These are phyloP conservation scores for Torrubiellomyces zombiae DNA, from an alignment of 2,329 filamentous ascomycete genomes.

Conservation along the genomic window DNA sequence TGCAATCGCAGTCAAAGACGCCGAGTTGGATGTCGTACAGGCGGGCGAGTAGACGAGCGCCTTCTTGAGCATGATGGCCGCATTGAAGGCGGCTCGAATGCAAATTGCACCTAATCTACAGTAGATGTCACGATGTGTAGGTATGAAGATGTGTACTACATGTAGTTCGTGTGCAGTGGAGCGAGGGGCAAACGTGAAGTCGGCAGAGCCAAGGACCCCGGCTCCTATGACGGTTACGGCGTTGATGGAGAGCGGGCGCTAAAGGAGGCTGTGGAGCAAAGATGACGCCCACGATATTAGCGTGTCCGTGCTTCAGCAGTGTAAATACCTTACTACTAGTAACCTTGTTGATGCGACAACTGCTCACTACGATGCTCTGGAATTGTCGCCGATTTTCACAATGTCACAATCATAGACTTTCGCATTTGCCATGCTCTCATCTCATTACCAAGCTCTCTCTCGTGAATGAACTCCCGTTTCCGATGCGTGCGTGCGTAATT, in stretches of 20 bases:
- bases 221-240: too few relatives aligned
- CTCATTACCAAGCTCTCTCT: too few relatives aligned
- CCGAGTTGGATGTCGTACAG: background rate
- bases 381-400: too few relatives aligned
- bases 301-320: conserved; percentile 2
- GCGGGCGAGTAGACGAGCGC: background rate
- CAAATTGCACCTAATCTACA: conserved; percentile 1
- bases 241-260: too few relatives aligned
- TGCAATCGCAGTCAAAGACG: background rate
- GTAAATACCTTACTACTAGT: too few relatives aligned
- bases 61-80: background rate
- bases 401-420: too few relatives aligned
- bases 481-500: too few relatives aligned
- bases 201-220: background rate
- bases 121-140: background rate
- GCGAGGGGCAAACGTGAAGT: background rate
- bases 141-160: conserved; percentile 2
- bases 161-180: conserved; percentile 1
- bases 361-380: too few relatives aligned
- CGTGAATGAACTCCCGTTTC: too few relatives aligned
- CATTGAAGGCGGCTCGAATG: background rate
- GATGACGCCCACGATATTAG: background rate
- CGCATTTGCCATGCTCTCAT: too few relatives aligned
- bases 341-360: too few relatives aligned
- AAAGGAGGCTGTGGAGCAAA: too few relatives aligned